Base-by-base conservation (phyloP, 1,139 yeast species). In the Suhomyces yuchorum region DNA sequence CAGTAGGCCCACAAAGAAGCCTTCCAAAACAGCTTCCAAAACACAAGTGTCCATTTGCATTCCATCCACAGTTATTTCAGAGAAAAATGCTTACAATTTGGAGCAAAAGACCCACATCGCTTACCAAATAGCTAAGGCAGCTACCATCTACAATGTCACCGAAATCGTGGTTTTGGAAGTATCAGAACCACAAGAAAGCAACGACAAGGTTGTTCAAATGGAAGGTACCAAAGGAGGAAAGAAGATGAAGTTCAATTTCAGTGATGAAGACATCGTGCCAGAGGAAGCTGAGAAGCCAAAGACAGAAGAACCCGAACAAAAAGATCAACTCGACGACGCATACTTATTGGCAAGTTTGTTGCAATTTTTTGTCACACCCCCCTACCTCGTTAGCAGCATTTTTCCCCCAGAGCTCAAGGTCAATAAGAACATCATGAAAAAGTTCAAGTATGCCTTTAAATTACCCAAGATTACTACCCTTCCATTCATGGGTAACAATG, bases 321-420 rank as follows among this genome's bases (percentile, higher is more conserved):
- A 55, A n/a, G 46, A 48, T 11, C 44, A 43, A 11, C 23, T 44
- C 12, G 49, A 73, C 35, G 72, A 79, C 42, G 70, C 84, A 0
- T 67, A 84, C 60, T 60, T 84, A 15, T 73, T 89, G 40, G 95
- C 96, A 0, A 75, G 85, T 2, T 71, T 91, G 45, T 70, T 91
- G 46, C 96, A 90, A 62, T 91, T 73, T 61, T 89, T 89, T 59
- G 81, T 91, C 14, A 91, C 97, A 0, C 97, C 97, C 1, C 88
- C 92, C 43, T 89, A 91, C 60, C 73, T 91, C 36, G 78, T 85
- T 20, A 82, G 84, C 52, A 68, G 84, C 1, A 75, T 85, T 8
- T 87, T 91, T 67, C 48, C 52, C 5, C 46, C 53, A 7, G 40
- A 38, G 14, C 39, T 41, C 24, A 44, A 42, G 40, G 61, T 63